A percentile compares a stretch with the other conserved stretches of the same genome.
Evolutionary conservation across 2,329 filamentous ascomycete genomes (phyloP).

Genomic region (Teratosphaeria zuluensis): DNA sequence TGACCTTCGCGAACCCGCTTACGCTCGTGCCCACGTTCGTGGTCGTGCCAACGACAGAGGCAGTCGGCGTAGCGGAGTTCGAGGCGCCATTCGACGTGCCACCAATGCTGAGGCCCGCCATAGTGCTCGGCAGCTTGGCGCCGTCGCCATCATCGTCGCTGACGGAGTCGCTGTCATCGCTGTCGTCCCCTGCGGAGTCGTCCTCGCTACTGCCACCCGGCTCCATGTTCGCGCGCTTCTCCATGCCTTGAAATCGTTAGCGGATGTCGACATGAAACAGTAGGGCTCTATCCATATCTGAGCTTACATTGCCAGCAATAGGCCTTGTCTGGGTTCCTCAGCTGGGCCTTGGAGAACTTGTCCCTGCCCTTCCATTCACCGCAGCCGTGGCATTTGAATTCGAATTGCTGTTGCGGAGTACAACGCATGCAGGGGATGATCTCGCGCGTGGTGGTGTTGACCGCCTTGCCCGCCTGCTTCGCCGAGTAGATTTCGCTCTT

Average conservation of each 20-base stretch:
- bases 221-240: slow-evolving; percentile 10
- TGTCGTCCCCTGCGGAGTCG: neutral
- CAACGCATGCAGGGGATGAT: slow-evolving; percentile 15
- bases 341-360: slow-evolving; percentile 17
- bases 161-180: slow-evolving; percentile 1
- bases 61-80: neutral
- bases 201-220: slow-evolving; percentile 7
- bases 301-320: slow-evolving; percentile 7
- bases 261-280: neutral
- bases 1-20: neutral
- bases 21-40: neutral
- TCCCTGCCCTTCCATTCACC: slow-evolving; percentile 13
- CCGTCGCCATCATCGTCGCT: slow-evolving; percentile 3
- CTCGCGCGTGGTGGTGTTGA: slow-evolving; percentile 4
- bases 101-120: neutral
- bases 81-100: neutral
- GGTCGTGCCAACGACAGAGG: neutral
- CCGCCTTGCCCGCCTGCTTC: neutral
- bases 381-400: slow-evolving; percentile 19
- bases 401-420: slow-evolving; percentile 10
- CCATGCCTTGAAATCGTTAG: slow-evolving; percentile 5
- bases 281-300: neutral
- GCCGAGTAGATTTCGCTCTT: slow-evolving; percentile 2
- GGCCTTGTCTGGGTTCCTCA: slow-evolving; percentile 13
- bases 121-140: slow-evolving; percentile 1